Conservation (phyloP, 2,329 filamentous ascomycete genomes). For the Clonostachys byssicola region DNA sequence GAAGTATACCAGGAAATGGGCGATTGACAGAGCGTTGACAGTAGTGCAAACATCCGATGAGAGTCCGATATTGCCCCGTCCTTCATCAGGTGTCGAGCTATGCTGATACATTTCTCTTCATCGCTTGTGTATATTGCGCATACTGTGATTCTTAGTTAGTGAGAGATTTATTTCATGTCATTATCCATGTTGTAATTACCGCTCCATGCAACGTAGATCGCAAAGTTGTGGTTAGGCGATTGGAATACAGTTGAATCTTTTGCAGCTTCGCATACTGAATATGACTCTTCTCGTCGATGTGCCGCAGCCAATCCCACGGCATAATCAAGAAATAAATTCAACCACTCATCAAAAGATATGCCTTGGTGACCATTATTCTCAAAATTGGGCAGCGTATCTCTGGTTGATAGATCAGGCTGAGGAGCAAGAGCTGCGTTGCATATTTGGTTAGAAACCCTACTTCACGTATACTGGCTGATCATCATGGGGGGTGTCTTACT, state of each 20-base stretch:
- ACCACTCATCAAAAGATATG: slow-evolving; percentile 79
- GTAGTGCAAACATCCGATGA: slow-evolving; percentile 75
- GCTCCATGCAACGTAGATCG: slow-evolving; percentile 75
- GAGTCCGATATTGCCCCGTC: slow-evolving; percentile 78
- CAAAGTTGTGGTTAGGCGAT: slow-evolving; percentile 62
- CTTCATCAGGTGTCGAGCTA: slow-evolving; percentile 80
- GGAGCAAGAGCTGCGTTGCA: slow-evolving; percentile 15
- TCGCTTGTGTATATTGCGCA: slow-evolving; percentile 82
- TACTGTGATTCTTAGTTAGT: slow-evolving; percentile 35
- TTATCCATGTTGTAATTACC: slow-evolving; percentile 35
- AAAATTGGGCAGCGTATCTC: background rate
- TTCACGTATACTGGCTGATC: slow-evolving; percentile 11
- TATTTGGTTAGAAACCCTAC: slow-evolving; percentile 3
- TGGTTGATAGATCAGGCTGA: background rate
- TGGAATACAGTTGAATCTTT: slow-evolving; percentile 80
- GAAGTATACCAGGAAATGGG: slow-evolving; percentile 73
- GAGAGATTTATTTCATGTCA: background rate
- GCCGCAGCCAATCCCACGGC: slow-evolving; percentile 69
- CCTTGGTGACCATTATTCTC: slow-evolving; percentile 56
- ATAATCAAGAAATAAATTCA: slow-evolving; percentile 87
- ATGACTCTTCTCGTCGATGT: slow-evolving; percentile 67
- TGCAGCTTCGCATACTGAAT: slow-evolving; percentile 74
- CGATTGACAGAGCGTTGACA: slow-evolving; percentile 74
- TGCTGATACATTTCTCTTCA: slow-evolving; percentile 67
- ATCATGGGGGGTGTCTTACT: slow-evolving; percentile 30